Base-by-base conservation (phyloP, 768 basidiomycete species). In the Leccinum subtestaceum region DNA sequence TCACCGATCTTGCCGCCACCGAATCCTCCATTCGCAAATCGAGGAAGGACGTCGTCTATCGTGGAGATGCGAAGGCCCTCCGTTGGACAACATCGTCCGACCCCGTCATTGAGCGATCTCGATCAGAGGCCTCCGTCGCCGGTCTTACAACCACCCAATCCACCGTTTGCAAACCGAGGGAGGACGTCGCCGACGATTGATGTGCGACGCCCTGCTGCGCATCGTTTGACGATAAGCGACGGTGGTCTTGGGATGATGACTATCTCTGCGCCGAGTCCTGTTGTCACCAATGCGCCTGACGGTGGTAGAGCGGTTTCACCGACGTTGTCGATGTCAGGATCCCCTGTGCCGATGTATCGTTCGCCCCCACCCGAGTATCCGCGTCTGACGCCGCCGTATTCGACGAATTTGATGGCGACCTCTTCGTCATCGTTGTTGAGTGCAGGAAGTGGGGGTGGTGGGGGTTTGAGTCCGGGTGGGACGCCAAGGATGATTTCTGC, bases 401-500 rank as follows among this genome's bases (percentile, higher is more conserved):
- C 70, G 6, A 71, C 71, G 4, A 65, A 70, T 0, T 51, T 63
- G 19, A 73, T 71, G 60, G 68, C 65, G 48, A 59, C 67, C n/a
- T 77, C 78, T 1, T 68, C 71, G 19, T 72, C 73, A 1, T 74
- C 75, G 17, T 59, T 77, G 15, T 59, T 77, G 52, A 70, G 70
- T 40, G 7, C 38, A n/a, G 38, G 38, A 40, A 17, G 64, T 9
- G 53, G 64, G 0, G 57, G 58, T 8, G 56, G 40, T 8, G 56
- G 40, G 3, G 51, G 52, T 23, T 2, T 19, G 46, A 70, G 75
- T 2, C 61, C 75, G 8, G 78, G 76, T 2, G 68, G 61, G 4
- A 52, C 53, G 0, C 70, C 80, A 13, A 79, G 86, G 46, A 92
- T 83, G 56, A 91, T 92, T 54, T 83, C 87, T 3, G 89, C 89